These are phyloP conservation scores for Xylariaceae sp. DNA, from an alignment of 2,329 filamentous ascomycete species.

Conservation along the genomic window DNA sequence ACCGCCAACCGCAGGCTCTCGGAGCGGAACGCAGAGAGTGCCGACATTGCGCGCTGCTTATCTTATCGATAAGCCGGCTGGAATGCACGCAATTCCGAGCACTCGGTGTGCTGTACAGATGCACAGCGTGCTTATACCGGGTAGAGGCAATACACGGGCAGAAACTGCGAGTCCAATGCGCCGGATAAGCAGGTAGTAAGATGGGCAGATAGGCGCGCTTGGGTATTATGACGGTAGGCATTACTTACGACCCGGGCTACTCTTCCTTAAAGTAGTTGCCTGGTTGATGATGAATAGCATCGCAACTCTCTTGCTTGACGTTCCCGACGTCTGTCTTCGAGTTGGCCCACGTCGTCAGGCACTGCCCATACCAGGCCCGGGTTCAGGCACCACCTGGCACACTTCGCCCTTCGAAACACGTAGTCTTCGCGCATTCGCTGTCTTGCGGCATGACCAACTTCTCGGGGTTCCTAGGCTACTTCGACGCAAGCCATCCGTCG, in stretches of 20 bases:
- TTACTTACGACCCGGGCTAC: too few relatives aligned
- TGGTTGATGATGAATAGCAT: background rate
- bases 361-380: background rate
- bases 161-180: too few relatives aligned
- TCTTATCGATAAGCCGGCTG: background rate
- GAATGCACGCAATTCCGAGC: background rate
- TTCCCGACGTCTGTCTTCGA: background rate
- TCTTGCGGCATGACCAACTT: constrained; percentile 4
- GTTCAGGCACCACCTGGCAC: constrained; percentile 4
- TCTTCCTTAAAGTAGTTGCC: background rate
- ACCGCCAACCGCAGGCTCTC: background rate
- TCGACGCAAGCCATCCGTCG: too few relatives aligned
- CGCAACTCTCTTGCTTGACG: background rate
- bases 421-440: constrained; percentile 14
- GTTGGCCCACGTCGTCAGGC: constrained; percentile 1
- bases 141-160: too few relatives aligned
- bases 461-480: background rate
- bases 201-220: too few relatives aligned
- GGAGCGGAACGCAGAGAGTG: background rate
- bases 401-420: constrained; percentile 16
- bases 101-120: too few relatives aligned
- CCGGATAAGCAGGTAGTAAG: too few relatives aligned
- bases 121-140: too few relatives aligned
- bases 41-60: background rate
- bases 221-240: too few relatives aligned